Evolutionary conservation across 1,139 yeast species (phyloP), one percentile per base, ranked within the genome.

Genomic region (Scheffersomyces illinoinensis): DNA sequence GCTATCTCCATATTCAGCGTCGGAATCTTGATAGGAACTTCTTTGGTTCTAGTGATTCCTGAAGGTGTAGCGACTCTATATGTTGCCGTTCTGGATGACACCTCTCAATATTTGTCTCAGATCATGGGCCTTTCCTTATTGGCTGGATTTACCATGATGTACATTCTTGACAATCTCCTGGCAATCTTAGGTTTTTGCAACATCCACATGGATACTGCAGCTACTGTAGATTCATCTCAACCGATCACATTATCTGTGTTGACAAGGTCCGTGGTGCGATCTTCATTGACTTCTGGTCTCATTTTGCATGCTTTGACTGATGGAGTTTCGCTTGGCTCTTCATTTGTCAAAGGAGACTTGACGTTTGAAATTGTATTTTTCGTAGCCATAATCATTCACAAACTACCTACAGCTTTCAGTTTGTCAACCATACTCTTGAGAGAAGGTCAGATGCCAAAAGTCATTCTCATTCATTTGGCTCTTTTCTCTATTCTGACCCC

Each of bases 351-450:
- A 1, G 77, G 80, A 0, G 76, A 79, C 59, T 67, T 79, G 3
- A 73, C 83, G 1, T 71, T 89, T 46, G 82, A 82, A 53, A 64
- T 84, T n/a, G 66, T 87, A 20, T 80, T 88, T 61, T 84, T 85
- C 63, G 58, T 84, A 8, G 89, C 91, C 19, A 84, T 90, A 21
- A 79, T 90, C 60, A 70, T 89, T 43, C 96, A 90, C 76, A 90
- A 90, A 69, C 77, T 90, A 4, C 96, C 96, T 0, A 89, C 95
- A 0, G 82, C 92, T 5, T 88, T 90, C 69, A 90, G 93, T 54
- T 78, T 90, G 53, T 73, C 85, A 1, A 82, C 91, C 1, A 79
- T 89, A 14, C 74, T 90, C 51, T 68, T 83, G n/a, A 75, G 78
- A 52, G 75, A 77, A 54, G 72, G 72, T 6, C 64, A 75, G 2